Evolutionary conservation across 192 early-diverging fungal genomes (phyloP).

Genomic region (Umbelopsis isabellina): DNA sequence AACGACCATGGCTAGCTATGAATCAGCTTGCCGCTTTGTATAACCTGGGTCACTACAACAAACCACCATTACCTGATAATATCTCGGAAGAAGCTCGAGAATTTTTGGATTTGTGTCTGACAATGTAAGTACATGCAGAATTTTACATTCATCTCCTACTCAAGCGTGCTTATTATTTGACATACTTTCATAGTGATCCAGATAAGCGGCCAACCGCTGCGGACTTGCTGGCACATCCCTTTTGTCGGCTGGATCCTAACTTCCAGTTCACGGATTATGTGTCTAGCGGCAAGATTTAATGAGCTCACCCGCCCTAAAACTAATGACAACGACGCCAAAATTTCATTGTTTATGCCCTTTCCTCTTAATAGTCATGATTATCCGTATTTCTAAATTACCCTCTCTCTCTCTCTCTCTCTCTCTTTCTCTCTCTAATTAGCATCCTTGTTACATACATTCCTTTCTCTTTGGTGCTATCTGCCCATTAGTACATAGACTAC

Average conservation of each 20-base stretch:
- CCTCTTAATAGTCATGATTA: no score
- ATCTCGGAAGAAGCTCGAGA: slow-evolving; percentile 68
- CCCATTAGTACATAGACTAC: slow-evolving; percentile 7
- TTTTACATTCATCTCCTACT: no score
- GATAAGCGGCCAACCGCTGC: slow-evolving; percentile 75
- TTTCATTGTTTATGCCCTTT: no score
- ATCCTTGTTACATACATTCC: neutral
- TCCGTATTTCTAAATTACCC: neutral
- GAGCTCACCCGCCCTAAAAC: neutral
- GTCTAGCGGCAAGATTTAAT: slow-evolving; percentile 1
- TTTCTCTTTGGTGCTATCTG: slow-evolving; percentile 2
- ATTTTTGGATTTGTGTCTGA: slow-evolving; percentile 80
- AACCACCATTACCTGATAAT: slow-evolving; percentile 79
- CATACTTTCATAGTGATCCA: slow-evolving; percentile 63
- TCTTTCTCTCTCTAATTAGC: neutral
- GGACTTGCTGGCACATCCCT: slow-evolving; percentile 68
- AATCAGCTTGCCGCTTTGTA: slow-evolving; percentile 61
- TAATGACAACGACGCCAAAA: neutral
- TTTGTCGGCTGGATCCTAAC: slow-evolving; percentile 56
- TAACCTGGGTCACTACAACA: slow-evolving; percentile 69
- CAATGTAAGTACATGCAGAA: slow-evolving; percentile 52
- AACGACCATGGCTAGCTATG: slow-evolving; percentile 71
- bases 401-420: neutral
- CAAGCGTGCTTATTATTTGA: neutral
- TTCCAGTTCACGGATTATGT: slow-evolving; percentile 51